Evolutionary conservation across 352 stramenopile species (phyloP), one percentile per base, ranked within the genome.

Genomic region (Phytophthora constricta): DNA sequence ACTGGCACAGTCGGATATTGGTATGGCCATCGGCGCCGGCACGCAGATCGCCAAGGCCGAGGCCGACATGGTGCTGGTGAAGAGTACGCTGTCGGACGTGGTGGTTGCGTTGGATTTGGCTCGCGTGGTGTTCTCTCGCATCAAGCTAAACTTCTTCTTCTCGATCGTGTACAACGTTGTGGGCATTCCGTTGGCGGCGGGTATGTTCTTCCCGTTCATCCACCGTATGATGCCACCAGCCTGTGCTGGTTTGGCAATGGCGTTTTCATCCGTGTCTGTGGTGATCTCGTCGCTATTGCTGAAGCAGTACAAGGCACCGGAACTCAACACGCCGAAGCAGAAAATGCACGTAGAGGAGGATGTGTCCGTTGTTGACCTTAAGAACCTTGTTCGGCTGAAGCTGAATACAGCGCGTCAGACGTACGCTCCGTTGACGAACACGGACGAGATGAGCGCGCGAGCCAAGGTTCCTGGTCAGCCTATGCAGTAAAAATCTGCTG

Each of bases 1-100:
- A 1, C 67, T 98, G 10, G 89, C 92, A 7, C 87, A 97, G 53
- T 92, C 95, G 11, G 92, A 98, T 65, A 80, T 98, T 4, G 94
- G 95, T 8, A 94, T 98, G 75, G 94, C 95, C 1, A 94, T 96
- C 37, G 95, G 93, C 25, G 90, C 94, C 4, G 96, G 94, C 14
- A 98, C 95, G 16, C 84, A 97, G 58, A 94, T 96, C 41, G 90
- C 90, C 16, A 92, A 95, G 62, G 90, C 86, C 0, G 86, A 94
- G 54, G 89, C 89, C 1, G 88, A 97, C 56, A 95, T 97, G 86
- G 87, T 97, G 11, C 54, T 97, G n/a, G 84, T 96, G 16, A 96
- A 96, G 69, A 92, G 78, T 69, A 80, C 92, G 25, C 59, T 97
- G 34, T 79, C 67, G 3, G 90, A 96, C 41, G 87, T 97, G n/a